Percentiles rank a stretch among this genome's conserved stretches.
phyloP scores from a whole-genome alignment of 2,329 filamentous ascomycete genomes.

The Cercospora sp. region DNA sequence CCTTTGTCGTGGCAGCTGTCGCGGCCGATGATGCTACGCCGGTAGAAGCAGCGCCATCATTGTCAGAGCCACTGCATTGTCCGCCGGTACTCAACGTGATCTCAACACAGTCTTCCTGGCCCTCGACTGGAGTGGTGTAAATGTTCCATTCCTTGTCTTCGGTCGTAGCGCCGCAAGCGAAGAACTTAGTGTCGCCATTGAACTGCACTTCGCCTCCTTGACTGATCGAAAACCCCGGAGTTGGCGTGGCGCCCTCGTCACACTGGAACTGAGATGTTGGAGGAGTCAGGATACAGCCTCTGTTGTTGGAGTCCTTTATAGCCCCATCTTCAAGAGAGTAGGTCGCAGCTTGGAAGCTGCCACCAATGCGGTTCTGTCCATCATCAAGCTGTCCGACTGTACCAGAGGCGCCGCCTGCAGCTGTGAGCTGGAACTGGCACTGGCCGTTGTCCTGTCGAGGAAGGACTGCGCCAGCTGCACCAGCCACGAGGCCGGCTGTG shows the following conservation, averaged over 20 bases:
- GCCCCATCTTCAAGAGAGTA: background rate
- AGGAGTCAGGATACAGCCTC: background rate
- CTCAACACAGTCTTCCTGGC: background rate
- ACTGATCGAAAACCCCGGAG: background rate
- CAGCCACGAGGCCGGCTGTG: background rate
- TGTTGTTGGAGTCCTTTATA: background rate
- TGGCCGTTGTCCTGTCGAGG: background rate
- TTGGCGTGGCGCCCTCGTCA: background rate
- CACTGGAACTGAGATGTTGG: background rate
- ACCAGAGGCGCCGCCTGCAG: background rate
- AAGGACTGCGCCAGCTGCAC: background rate
- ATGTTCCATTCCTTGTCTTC: background rate
- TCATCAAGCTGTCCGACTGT: background rate
- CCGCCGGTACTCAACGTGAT: background rate
- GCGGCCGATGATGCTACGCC: background rate
- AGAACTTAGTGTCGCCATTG: background rate
- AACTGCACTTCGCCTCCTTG: background rate
- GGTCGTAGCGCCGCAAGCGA: background rate
- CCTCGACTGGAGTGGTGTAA: background rate
- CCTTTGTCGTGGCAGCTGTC: background rate
- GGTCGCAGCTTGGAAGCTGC: background rate
- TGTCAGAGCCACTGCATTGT: background rate
- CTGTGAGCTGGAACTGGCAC: background rate
- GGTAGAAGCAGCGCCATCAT: background rate
- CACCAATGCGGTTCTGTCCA: background rate